A percentile compares a stretch with the other conserved stretches of the same genome.
These are phyloP conservation scores for Blastocystis sp. DNA, from an alignment of 352 stramenopile species.

Conservation along the genomic window DNA sequence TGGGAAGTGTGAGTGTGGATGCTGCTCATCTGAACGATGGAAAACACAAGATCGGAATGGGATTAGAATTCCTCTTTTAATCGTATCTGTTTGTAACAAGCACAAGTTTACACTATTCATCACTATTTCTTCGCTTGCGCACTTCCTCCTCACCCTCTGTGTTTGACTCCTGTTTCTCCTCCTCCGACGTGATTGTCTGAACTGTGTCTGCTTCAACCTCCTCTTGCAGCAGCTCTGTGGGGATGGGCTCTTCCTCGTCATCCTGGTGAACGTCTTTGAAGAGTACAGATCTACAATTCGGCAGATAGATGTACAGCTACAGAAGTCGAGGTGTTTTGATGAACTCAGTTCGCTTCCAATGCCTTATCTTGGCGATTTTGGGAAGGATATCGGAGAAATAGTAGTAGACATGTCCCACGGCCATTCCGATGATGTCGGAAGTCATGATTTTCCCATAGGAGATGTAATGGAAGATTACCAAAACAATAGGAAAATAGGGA, in stretches of 20 bases:
- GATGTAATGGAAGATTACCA: constrained; percentile 29
- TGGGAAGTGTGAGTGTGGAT: background rate
- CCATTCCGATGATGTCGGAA: constrained; percentile 41
- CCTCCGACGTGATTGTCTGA: background rate
- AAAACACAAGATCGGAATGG: background rate
- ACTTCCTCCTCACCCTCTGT: background rate
- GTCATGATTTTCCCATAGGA: constrained; percentile 11
- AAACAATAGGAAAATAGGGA: constrained; percentile 22
- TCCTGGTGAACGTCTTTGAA: background rate
- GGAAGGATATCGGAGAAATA: constrained; percentile 59
- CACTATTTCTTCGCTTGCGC: background rate
- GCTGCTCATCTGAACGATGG: background rate
- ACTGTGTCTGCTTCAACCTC: background rate
- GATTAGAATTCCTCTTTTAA: constrained; percentile 34
- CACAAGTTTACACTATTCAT: background rate
- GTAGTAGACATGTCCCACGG: constrained; percentile 55
- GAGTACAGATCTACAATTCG: background rate
- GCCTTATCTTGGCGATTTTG: constrained; percentile 42
- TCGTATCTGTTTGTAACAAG: background rate
- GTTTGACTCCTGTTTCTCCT: background rate
- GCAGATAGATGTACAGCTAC: background rate
- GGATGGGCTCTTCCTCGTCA: constrained; percentile 42
- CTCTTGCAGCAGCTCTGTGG: background rate
- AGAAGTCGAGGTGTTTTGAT: constrained; percentile 23
- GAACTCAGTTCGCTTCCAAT: constrained; percentile 32